Percentiles rank a stretch among this genome's conserved stretches.
Conservation (phyloP, 441 rosid species). For the Gossypium trilobum region DNA sequence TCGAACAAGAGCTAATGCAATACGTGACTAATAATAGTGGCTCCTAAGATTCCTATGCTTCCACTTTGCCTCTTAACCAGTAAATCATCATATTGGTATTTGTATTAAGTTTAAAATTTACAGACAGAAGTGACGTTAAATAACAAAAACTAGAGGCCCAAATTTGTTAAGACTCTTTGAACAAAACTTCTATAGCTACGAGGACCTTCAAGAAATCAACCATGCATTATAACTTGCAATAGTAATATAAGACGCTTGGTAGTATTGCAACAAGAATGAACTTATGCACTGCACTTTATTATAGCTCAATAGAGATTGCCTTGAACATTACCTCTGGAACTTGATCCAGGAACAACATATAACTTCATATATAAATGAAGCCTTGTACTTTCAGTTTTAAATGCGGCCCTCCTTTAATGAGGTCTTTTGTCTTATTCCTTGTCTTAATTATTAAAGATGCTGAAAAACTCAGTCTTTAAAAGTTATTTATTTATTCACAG, state of each 20-base stretch:
- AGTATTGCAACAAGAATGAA: slow-evolving; percentile 1
- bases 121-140: not conserved
- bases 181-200: not conserved
- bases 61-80: not conserved
- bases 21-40: not conserved
- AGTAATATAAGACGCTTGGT: not conserved
- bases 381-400: not conserved
- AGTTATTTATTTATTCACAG: not conserved
- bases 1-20: not conserved
- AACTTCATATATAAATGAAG: not conserved
- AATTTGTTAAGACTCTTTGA: not conserved
- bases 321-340: not conserved
- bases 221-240: not conserved
- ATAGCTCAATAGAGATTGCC: not conserved
- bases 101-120: not conserved
- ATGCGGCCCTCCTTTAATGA: not conserved
- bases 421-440: not conserved
- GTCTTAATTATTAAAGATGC: slow-evolving; percentile 5
- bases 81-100: not conserved
- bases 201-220: slow-evolving; percentile 2
- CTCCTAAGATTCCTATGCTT: not conserved
- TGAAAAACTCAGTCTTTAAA: not conserved
- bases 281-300: not conserved
- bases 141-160: not conserved
- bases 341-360: not conserved